phyloP scores from a whole-genome alignment of 2,329 filamentous ascomycete genomes.

The Arachnomyces sp. region DNA sequence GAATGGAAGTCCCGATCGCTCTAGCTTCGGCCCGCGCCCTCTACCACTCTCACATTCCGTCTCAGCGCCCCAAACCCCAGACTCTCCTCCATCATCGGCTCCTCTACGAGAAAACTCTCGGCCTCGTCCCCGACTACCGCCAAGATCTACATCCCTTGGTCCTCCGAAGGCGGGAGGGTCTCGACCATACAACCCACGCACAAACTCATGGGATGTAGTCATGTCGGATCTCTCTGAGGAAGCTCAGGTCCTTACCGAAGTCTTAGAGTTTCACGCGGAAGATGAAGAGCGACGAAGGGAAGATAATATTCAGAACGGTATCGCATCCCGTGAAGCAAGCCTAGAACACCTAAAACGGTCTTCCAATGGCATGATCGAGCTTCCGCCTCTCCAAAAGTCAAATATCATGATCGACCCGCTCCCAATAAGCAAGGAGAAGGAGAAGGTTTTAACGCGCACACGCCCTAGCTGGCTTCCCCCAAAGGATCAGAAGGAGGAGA shows the following conservation, averaged over 20 bases:
- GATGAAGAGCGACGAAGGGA: conserved; percentile 38
- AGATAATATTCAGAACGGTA: conserved; percentile 39
- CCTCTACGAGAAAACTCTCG: conserved; percentile 16
- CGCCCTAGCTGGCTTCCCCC: conserved; percentile 61
- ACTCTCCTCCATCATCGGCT: conserved; percentile 25
- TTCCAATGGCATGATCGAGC: conserved; percentile 35
- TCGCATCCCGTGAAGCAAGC: conserved; percentile 26
- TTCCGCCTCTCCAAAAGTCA: conserved; percentile 54
- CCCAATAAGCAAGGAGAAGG: conserved; percentile 59
- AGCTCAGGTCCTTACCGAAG: conserved; percentile 51
- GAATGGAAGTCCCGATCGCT: conserved; percentile 34
- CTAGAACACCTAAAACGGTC: conserved; percentile 27
- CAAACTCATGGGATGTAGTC: conserved; percentile 52
- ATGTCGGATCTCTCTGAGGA: conserved; percentile 52
- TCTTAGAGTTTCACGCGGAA: conserved; percentile 50
- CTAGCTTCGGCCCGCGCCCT: conserved; percentile 31
- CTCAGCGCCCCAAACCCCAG: conserved; percentile 18
- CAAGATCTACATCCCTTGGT: conserved; percentile 29
- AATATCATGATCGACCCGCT: conserved; percentile 59
- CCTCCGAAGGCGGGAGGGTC: conserved; percentile 18
- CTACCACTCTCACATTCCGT: conserved; percentile 35
- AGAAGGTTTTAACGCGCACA: conserved; percentile 56
- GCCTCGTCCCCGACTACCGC: conserved; percentile 23
- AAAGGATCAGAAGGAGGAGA: conserved; percentile 79
- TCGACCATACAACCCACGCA: conserved; percentile 26